A percentile compares a stretch with the other conserved stretches of the same genome.
These are phyloP conservation scores for Pseudozyma tsukubaensis DNA, from an alignment of 1,284 basidiomycete species.

Conservation along the genomic window DNA sequence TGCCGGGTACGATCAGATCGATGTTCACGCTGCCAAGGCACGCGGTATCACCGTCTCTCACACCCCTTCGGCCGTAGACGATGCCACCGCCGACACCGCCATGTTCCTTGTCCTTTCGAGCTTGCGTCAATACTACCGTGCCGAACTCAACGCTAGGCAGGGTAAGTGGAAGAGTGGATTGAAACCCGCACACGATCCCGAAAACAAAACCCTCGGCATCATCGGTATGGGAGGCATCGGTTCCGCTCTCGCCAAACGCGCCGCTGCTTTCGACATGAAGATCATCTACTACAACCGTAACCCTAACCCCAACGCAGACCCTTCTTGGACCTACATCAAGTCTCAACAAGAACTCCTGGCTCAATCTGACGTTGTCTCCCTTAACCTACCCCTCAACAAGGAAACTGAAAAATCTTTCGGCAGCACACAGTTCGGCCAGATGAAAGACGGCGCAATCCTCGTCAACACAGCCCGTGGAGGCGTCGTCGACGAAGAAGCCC, in stretches of 20 bases:
- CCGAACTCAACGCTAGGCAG: constrained; percentile 46
- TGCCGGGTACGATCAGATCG: constrained; percentile 65
- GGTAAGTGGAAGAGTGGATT: constrained; percentile 60
- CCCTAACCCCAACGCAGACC: constrained; percentile 45
- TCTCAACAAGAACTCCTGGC: constrained; percentile 70
- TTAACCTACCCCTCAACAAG: constrained; percentile 72
- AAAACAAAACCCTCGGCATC: constrained; percentile 58
- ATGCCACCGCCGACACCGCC: constrained; percentile 63
- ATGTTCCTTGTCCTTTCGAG: constrained; percentile 63
- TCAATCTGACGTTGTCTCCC: constrained; percentile 70
- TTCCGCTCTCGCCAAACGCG: constrained; percentile 58
- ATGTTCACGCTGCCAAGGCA: constrained; percentile 54
- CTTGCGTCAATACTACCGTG: constrained; percentile 59
- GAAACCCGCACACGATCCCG: constrained; percentile 55
- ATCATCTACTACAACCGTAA: constrained; percentile 64
- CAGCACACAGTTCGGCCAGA: constrained; percentile 67
- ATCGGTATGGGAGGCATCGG: constrained; percentile 65
- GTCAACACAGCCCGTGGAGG: constrained; percentile 72
- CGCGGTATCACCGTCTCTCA: constrained; percentile 61
- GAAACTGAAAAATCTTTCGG: constrained; percentile 70
- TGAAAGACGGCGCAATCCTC: constrained; percentile 69
- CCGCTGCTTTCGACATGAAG: constrained; percentile 61
- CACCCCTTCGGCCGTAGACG: constrained; percentile 62
- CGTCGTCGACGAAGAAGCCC: constrained; percentile 70
- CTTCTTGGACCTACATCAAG: constrained; percentile 41